A percentile compares a stretch with the other conserved stretches of the same genome.
phyloP scores from a whole-genome alignment of 805 yeast species.

The Candida maltosa region DNA sequence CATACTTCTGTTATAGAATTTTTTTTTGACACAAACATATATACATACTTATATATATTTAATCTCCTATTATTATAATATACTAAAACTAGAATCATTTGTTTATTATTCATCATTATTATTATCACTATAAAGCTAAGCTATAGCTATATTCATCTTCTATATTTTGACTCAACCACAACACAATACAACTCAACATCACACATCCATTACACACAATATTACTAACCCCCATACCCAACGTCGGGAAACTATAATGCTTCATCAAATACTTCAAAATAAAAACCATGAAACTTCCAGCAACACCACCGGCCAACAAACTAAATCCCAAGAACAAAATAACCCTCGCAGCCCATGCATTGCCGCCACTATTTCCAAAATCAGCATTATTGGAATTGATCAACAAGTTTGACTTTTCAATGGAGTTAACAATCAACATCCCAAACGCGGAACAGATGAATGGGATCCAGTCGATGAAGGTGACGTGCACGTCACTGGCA shows the following conservation, averaged over 20 bases:
- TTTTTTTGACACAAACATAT: slow-evolving; percentile 1
- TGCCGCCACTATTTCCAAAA: slow-evolving; percentile 39
- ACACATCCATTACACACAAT: slow-evolving; percentile 75
- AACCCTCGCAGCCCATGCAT: slow-evolving; percentile 92
- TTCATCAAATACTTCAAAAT: slow-evolving; percentile 81
- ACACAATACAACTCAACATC: slow-evolving; percentile 81
- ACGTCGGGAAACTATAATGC: slow-evolving; percentile 77
- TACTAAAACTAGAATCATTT: background rate
- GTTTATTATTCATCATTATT: background rate
- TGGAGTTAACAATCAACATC: slow-evolving; percentile 75
- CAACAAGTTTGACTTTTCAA: slow-evolving; percentile 63
- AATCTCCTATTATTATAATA: background rate
- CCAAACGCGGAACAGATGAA: slow-evolving; percentile 85
- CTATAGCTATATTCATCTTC: slow-evolving; percentile 96
- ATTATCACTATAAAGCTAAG: slow-evolving; percentile 55
- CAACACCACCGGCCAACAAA: slow-evolving; percentile 86
- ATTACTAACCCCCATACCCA: slow-evolving; percentile 92
- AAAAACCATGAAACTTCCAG: slow-evolving; percentile 87
- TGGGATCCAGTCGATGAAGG: slow-evolving; percentile 95
- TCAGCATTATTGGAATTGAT: slow-evolving; percentile 32
- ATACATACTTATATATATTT: background rate
- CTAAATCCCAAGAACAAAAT: slow-evolving; percentile 91
- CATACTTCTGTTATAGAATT: background rate
- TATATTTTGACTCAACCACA: slow-evolving; percentile 94
- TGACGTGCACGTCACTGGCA: slow-evolving; percentile 82